Base-by-base conservation (phyloP, 495 filamentous ascomycete species). In the Melanomma pulvis-pyrius region DNA sequence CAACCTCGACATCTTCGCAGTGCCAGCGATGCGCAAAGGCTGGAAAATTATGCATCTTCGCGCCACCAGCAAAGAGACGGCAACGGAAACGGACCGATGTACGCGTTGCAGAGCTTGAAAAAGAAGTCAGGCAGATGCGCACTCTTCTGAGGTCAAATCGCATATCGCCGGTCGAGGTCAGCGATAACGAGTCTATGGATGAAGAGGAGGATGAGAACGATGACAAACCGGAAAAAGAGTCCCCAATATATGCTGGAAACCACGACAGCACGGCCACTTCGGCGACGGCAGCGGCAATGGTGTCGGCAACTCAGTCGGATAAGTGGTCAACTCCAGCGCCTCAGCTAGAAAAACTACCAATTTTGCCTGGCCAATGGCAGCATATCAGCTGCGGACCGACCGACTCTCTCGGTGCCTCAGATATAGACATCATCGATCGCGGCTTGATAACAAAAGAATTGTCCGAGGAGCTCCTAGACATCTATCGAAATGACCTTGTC, bases 371-470 rank as follows among this genome's bases (percentile, higher is more conserved):
- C 9, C 39, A 44, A 44, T 44, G 9, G 30, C 4, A 34, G n/a
- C n/a, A n/a, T n/a, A n/a, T n/a, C 39, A 44, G 39, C 39, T n/a
- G 39, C 39, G 39, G 9, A 6, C 58, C 52, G 7, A 51, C 9
- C 6, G 52, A 63, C 25, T 28, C 59, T 4, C 29, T 68, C 12
- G 32, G 25, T 30, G 9, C 32, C 12, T 34, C 48, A 7, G 62
- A 68, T 17, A 15, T 36, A 15, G 77, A 83, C 71, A 77, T 84
- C 19, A 69, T 86, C 15, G 81, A 83, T 59, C 75, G 78, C 36
- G 80, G 80, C 1, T 65, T 86, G n/a, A 71, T 86, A 9, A 76
- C 80, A 0, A 71, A 79, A 6, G 78, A 81, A 11, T 61, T 73
- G 54, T 82, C 83, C 19, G 73, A 78, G 39, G 74, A 81, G 44